Evolutionary conservation across 2,329 filamentous ascomycete species (phyloP).

Genomic region (Penicillium sp.): DNA sequence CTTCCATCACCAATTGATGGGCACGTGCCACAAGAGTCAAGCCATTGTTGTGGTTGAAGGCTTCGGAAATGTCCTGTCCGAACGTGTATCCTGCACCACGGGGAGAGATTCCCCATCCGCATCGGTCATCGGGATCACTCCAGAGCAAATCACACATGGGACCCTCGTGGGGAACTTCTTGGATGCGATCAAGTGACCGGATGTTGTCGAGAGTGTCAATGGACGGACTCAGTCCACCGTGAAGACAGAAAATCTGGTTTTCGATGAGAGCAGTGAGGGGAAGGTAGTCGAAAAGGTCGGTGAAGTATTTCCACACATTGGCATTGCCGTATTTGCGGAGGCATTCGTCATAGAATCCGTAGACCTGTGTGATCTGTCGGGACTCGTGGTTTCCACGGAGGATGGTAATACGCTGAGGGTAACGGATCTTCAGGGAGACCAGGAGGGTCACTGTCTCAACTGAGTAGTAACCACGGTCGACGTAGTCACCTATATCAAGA

Average conservation of each 20-base stretch:
- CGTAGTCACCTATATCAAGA: constrained; percentile 74
- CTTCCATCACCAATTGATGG: constrained; percentile 98
- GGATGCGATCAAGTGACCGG: constrained; percentile 88
- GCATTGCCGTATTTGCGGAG: constrained; percentile 98
- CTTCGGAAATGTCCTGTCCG: constrained; percentile 95
- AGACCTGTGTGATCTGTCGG: constrained; percentile 97
- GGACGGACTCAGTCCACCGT: constrained; percentile 93
- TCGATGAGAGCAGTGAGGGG: constrained; percentile 96
- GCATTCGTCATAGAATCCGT: constrained; percentile 99
- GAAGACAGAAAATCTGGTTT: constrained; percentile 98
- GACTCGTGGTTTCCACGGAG: constrained; percentile 99
- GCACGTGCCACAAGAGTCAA: constrained; percentile 92
- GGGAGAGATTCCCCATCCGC: constrained; percentile 93
- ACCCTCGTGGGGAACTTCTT: constrained; percentile 97
- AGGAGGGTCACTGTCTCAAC: constrained; percentile 97
- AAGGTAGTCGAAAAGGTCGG: constrained; percentile 97
- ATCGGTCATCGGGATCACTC: constrained; percentile 96
- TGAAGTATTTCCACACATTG: constrained; percentile 99
- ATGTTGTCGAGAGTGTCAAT: constrained; percentile 97
- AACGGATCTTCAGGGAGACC: constrained; percentile 95
- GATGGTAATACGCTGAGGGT: constrained; percentile 96
- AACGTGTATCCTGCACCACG: constrained; percentile 94
- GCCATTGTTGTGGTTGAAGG: constrained; percentile 99
- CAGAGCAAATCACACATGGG: constrained; percentile 98
- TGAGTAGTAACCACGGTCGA: constrained; percentile 98